phyloP scores from a whole-genome alignment of 805 yeast species.

The Grigorovia yakushimaensis region DNA sequence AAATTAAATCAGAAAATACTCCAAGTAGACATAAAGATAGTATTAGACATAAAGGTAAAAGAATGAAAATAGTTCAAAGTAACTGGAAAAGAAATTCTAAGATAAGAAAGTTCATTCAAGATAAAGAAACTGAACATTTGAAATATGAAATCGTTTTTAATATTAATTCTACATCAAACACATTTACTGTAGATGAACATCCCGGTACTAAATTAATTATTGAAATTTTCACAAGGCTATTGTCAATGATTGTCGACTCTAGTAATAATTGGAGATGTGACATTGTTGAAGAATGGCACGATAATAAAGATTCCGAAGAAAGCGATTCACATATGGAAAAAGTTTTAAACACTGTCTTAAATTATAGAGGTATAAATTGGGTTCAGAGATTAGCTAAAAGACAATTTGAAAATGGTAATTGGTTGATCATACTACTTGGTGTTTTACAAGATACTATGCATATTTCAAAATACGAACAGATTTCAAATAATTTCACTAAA shows the following conservation, averaged over 20 bases:
- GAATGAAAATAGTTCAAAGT: background rate
- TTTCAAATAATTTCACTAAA: conserved; percentile 41
- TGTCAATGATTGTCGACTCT: conserved; percentile 19
- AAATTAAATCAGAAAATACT: background rate
- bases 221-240: conserved; percentile 16
- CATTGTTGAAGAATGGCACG: conserved; percentile 20
- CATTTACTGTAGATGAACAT: conserved; percentile 9
- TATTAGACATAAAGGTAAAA: background rate
- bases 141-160: conserved; percentile 9
- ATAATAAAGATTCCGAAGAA: conserved; percentile 8
- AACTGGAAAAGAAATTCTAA: conserved; percentile 8
- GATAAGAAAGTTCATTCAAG: conserved; percentile 9
- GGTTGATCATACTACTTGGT: conserved; percentile 73
- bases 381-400: conserved; percentile 63
- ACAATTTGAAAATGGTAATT: conserved; percentile 70
- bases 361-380: conserved; percentile 59
- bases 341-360: conserved; percentile 31
- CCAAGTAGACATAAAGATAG: background rate
- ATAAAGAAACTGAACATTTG: conserved; percentile 5
- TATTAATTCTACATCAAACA: conserved; percentile 10
- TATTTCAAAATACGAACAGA: conserved; percentile 14
- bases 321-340: conserved; percentile 7
- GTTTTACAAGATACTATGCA: conserved; percentile 35
- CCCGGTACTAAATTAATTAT: conserved; percentile 14
- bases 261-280: conserved; percentile 21